Base-by-base conservation (phyloP, 805 yeast species). In the Teunomyces cretensis region DNA sequence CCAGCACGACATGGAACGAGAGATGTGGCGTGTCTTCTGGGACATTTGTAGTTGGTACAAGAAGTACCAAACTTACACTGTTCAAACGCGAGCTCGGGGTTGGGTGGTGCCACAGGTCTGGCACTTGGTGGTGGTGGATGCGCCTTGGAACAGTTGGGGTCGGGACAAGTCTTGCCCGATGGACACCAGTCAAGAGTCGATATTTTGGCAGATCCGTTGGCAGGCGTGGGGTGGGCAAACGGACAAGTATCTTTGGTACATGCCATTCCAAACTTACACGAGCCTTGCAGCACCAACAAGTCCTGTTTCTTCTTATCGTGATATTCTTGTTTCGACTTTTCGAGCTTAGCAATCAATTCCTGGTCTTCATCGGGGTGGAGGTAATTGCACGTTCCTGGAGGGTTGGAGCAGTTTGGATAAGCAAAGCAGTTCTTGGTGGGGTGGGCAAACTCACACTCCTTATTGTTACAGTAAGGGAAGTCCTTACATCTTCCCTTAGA, bases 211-310 rank as follows among this genome's bases (percentile, higher is more conserved):
- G 78, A 81, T 50, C 76, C 79, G 66, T 86, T 88, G 13, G 88
- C 86, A 1, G 95, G 94, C 0, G 96, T 88, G 37, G 97, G 96
- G 61, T 90, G 97, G 19, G 90, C 96, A 69, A 84, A 88, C 24
- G 90, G 88, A 70, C 97, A 90, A 50, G 80, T 67, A 49, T 82
- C 88, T 57, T 86, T 87, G 17, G 87, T 73, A 66, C 97, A 90
- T 32, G 80, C 64, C 17, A 76, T 72, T 40, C 92, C 94, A 64
- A 80, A 90, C 61, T 86, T 86, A 71, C 97, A 90, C 30, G 84
- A 58, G 2, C 79, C 77, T 53, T 57, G 65, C 39, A 57, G 62
- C 39, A 58, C 67, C 53, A 48, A 67, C 58, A 54, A 65, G 44
- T 48, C 64, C 33, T 53, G 46, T 33, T 56, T 58, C 53, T 65